Evolutionary conservation across 2,329 filamentous ascomycete genomes (phyloP), one percentile per base, ranked within the genome.

Genomic region (Pseudogymnoascus sp.): DNA sequence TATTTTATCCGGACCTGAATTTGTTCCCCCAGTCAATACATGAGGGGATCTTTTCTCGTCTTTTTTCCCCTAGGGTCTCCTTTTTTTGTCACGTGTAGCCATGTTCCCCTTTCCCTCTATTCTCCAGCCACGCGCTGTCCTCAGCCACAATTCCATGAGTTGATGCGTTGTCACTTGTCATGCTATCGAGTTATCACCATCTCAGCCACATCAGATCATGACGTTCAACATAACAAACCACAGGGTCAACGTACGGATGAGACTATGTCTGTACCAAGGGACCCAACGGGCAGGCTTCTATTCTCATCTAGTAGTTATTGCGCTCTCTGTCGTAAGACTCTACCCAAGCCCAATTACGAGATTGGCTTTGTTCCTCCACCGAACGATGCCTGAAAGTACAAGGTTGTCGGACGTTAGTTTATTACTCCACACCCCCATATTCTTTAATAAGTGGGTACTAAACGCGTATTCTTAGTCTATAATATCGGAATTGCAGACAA

Each of bases 401-500:
- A 60, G 36, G 22, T 60, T 5, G 23, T 60, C 28, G 58, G 58
- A 38, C 16, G 58, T 60, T 22, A 45, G 58, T 60, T 41, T 60
- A 28, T 16, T 45, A 22, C 11, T 22, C 58, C 41, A 19, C 41
- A 38, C 4, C 35, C 5, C 45, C 8, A 30, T 30, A 30, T 42
- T 25, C 23, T 28, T 28, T 41, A 42, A 28, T 41, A 60, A 19
- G 14, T 45, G 28, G 36, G 19, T 16, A 35, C 35, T 60, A 25
- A 60, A 28, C 12, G n/a, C 8, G 14, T 16, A 19, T 45, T 45
- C 7, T 16, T 25, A 60, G 58, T 60, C 28, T 60, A 42, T 30
- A 42, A 60, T 60, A 45, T 16, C 14, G 58, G n/a, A 14, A 25
- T 16, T 38, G 6, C 33, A 42, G 28, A 25, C 12, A 41, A n/a